Evolutionary conservation across 257 asterid genomes (phyloP), one percentile per base, ranked within the genome.

Genomic region (Primulina tabacum): DNA sequence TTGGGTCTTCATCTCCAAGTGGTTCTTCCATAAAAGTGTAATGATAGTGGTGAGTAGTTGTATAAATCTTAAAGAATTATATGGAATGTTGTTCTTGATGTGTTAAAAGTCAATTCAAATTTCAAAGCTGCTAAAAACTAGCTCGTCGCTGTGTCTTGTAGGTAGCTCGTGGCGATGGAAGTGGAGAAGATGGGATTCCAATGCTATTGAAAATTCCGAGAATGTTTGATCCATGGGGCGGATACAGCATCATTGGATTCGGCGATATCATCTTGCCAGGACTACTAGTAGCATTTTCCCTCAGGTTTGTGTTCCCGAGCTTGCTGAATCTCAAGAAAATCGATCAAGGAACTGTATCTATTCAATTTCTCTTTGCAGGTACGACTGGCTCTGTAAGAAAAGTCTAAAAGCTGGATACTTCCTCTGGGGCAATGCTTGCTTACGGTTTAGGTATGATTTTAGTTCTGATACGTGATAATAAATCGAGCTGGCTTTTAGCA

Each of bases 141-240:
- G 35, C 68, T 58, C 33, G 32, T 57, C 37, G 63, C 56, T 71
- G 68, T 52, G 62, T 69, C 57, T 8, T 71, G 58, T 74, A 92
- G 98, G 98, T 92, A 66, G 98, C 98, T 69, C 92, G 96, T 52
- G 98, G 98, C 10, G 98, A 89, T 70, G 90, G 87, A 81, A 92
- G 96, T 72, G 98, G 97, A 62, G 98, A 92, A 82, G 97, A 92
- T 69, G 98, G 98, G 53, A 92, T 92, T 34, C 98, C 98, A 0
- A 92, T 92, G 98, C 88, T 92, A 17, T 75, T 92, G 34, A 92
- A 92, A 82, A 89, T 92, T 64, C 98, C 98, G 40, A 82, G 98
- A 21, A 75, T 92, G 93, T 89, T 86, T 79, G 98, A 92, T 81
- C 96, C 98, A 43, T 92, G 98, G 97, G 92, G 91, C 40, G 98